These are phyloP conservation scores for Calonectria pteridis DNA, from an alignment of 2,329 filamentous ascomycete species.

Conservation along the genomic window DNA sequence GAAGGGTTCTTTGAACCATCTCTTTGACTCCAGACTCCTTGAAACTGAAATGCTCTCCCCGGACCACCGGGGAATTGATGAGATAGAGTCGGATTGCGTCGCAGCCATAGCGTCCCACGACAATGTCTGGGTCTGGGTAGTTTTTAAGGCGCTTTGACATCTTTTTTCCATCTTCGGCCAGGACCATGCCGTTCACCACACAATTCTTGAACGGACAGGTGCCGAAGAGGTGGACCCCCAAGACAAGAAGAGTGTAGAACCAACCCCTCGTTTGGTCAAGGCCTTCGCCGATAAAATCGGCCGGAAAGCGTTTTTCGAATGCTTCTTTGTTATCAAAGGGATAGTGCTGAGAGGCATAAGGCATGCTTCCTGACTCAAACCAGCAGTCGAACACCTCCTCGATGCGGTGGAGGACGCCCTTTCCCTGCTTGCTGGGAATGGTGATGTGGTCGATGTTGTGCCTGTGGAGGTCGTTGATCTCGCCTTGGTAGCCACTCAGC, in stretches of 20 bases:
- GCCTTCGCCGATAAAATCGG: conserved; percentile 45
- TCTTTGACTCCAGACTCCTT: conserved; percentile 44
- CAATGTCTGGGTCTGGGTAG: conserved; percentile 41
- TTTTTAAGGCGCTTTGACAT: conserved; percentile 48
- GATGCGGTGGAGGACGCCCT: conserved; percentile 39
- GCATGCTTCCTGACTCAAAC: conserved; percentile 47
- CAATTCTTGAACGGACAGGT: conserved; percentile 45
- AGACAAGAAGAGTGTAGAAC: conserved; percentile 45
- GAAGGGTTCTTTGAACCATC: conserved; percentile 40
- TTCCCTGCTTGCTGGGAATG: conserved; percentile 43
- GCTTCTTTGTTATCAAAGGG: conserved; percentile 42
- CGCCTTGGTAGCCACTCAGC: conserved; percentile 41
- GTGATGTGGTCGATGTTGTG: conserved; percentile 45
- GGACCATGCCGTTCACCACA: conserved; percentile 45
- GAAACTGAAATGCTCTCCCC: conserved; percentile 44
- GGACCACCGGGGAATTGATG: conserved; percentile 46
- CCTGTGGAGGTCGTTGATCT: conserved; percentile 39
- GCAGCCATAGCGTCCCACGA: conserved; percentile 41
- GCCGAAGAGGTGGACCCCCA: conserved; percentile 42
- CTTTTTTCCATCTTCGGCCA: conserved; percentile 46
- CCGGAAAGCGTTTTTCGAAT: conserved; percentile 38
- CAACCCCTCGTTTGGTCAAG: conserved; percentile 46
- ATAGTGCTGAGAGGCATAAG: conserved; percentile 43
- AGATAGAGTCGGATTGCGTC: conserved; percentile 45
- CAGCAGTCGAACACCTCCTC: conserved; percentile 47